Base-by-base conservation (phyloP, 164 flowering plant species). In the Houttuynia cordata region DNA sequence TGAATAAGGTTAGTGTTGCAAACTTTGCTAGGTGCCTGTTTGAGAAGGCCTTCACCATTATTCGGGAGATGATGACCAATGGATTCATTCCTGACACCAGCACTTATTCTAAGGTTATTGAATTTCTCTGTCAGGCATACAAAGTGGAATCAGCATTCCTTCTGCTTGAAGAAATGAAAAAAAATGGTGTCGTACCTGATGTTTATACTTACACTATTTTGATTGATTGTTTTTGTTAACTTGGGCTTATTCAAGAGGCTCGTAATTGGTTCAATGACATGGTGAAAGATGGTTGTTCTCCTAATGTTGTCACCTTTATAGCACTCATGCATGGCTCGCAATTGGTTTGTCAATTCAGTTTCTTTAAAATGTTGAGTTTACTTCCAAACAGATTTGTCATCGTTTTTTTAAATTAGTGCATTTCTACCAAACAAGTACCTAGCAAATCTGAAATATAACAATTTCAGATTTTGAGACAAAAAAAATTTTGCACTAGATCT, bases 271-370 rank as follows among this genome's bases (percentile, higher is more conserved):
- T 88, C 42, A 67, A 75, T 63, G 98, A 88, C 75, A 92, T 92
- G 98, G 61, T 71, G 39, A 68, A 64, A 55, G 73, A 72, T 75
- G 95, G 95, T 49, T 88, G 95, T 75, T n/a, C n/a, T n/a, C n/a
- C n/a, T n/a, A n/a, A n/a, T n/a, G n/a, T n/a, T n/a, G n/a, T n/a
- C n/a, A n/a, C 96, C 30, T 88, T 79, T 73, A 91, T 96, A 34
- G 76, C 96, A 61, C 81, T 92, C 41, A 85, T 92, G 60, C 98
- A 92, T 75, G 88, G n/a, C n/a, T n/a, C n/a, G n/a, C n/a, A n/a
- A n/a, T n/a, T n/a, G n/a, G n/a, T n/a, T n/a, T n/a, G n/a, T n/a
- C n/a, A n/a, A n/a, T n/a, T n/a, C n/a, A n/a, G n/a, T n/a, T n/a
- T n/a, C n/a, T n/a, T n/a, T n/a, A n/a, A n/a, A n/a, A n/a, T n/a